A percentile compares a stretch with the other conserved stretches of the same genome.
Conservation (phyloP, 495 filamentous ascomycete genomes). For the Hypoxylon lienhwacheense region DNA sequence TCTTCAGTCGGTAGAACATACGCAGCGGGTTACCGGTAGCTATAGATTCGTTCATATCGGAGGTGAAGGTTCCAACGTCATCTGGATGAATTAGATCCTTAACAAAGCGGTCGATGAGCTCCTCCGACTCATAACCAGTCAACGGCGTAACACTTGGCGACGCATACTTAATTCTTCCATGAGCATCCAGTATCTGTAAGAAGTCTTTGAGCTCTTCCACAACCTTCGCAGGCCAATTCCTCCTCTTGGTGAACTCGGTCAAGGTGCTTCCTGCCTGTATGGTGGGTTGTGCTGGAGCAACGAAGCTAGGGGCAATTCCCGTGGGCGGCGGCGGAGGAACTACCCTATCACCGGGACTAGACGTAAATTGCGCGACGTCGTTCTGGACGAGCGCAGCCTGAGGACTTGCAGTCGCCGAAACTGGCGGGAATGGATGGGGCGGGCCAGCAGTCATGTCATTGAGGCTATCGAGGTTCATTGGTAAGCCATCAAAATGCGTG, state of each 20-base stretch:
- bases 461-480: constrained; percentile 43
- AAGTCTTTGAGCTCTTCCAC: constrained; percentile 90
- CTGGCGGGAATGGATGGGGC: constrained; percentile 26
- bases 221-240: constrained; percentile 87
- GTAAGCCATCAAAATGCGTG: constrained; percentile 42
- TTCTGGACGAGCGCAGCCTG: constrained; percentile 30
- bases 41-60: constrained; percentile 91
- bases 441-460: constrained; percentile 29
- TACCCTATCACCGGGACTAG: constrained; percentile 30
- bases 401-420: constrained; percentile 18
- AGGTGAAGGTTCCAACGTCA: constrained; percentile 79
- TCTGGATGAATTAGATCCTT: constrained; percentile 84
- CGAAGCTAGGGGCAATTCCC: constrained; percentile 22
- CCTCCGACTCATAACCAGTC: constrained; percentile 70
- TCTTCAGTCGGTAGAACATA: constrained; percentile 87
- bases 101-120: constrained; percentile 74
- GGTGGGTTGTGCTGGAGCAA: constrained; percentile 43
- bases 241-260: constrained; percentile 80
- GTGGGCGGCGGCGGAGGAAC: constrained; percentile 54
- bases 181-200: constrained; percentile 79
- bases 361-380: constrained; percentile 31
- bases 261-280: constrained; percentile 62
- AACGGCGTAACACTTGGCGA: constrained; percentile 78
- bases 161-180: constrained; percentile 80
- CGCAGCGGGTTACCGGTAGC: constrained; percentile 75